phyloP scores from a whole-genome alignment of 139 green algal genomes.

The Asterochloris erici region DNA sequence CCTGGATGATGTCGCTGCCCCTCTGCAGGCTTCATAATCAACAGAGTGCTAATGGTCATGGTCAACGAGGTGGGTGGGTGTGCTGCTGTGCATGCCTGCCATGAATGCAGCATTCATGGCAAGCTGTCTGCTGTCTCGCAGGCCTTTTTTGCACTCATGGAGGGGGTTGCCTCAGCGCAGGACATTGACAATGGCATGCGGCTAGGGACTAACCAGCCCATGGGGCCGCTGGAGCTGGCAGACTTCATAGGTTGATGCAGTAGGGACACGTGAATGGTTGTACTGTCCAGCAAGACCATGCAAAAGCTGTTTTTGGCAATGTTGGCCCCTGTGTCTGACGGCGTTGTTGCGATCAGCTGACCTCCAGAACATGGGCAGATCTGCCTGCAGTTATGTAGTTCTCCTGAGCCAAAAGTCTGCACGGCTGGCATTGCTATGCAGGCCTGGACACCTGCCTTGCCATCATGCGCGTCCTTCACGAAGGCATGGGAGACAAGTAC shows the following conservation, averaged over 20 bases:
- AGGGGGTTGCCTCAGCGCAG: constrained; percentile 70
- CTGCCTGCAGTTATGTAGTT: too few species aligned
- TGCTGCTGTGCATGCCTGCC: constrained; percentile 56
- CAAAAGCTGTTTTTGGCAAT: neutral
- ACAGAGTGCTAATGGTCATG: constrained; percentile 93
- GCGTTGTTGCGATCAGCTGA: too few species aligned
- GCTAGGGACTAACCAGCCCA: constrained; percentile 81
- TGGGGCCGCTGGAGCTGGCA: constrained; percentile 71
- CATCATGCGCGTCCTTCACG: constrained; percentile 90
- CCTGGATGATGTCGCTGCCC: neutral
- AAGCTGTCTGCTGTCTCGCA: too few species aligned
- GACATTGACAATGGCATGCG: constrained; percentile 87
- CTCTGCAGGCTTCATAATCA: constrained; percentile 86
- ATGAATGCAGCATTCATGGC: too few species aligned
- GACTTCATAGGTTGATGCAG: constrained; percentile 58
- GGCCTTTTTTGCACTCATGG: constrained; percentile 56
- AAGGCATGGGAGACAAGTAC: constrained; percentile 90
- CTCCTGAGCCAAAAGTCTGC: too few species aligned
- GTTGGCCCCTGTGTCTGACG: neutral
- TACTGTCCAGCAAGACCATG: neutral
- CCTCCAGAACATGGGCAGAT: too few species aligned
- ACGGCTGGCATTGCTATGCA: constrained; percentile 6
- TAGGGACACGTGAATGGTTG: too few species aligned
- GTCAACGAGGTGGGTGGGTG: constrained; percentile 75
- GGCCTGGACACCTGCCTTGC: constrained; percentile 89